phyloP scores from a whole-genome alignment of 2,329 filamentous ascomycete species.

The Didymella arachidicola region DNA sequence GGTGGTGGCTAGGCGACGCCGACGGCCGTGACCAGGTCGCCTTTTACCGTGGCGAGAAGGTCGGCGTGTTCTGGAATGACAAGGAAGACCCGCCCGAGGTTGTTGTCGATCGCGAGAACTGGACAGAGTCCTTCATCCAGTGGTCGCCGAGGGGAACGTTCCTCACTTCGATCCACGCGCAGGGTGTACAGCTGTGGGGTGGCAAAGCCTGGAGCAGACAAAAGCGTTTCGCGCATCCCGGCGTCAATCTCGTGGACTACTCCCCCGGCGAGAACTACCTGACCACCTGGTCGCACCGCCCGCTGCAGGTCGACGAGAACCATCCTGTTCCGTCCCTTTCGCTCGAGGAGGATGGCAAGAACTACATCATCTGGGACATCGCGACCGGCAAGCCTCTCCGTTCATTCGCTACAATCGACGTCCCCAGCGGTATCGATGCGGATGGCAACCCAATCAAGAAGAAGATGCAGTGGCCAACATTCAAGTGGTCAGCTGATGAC shows the following conservation, averaged over 20 bases:
- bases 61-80: constrained; percentile 98
- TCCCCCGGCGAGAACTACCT: constrained; percentile 92
- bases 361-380: constrained; percentile 99
- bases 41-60: constrained; percentile 90
- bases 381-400: constrained; percentile 87
- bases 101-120: constrained; percentile 90
- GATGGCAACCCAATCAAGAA: constrained; percentile 77
- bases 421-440: constrained; percentile 68
- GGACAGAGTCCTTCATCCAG: constrained; percentile 97
- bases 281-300: constrained; percentile 94
- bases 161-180: constrained; percentile 91
- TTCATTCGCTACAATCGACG: constrained; percentile 90
- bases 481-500: constrained; percentile 99
- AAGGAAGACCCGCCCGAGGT: constrained; percentile 88
- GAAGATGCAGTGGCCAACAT: constrained; percentile 97
- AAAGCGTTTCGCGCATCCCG: constrained; percentile 92
- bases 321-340: constrained; percentile 77
- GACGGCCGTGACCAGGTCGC: constrained; percentile 94
- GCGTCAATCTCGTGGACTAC: constrained; percentile 95
- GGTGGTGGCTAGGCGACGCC: constrained; percentile 89
- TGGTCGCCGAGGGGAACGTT: constrained; percentile 97
- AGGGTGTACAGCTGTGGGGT: constrained; percentile 97
- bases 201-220: constrained; percentile 88
- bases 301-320: constrained; percentile 90
- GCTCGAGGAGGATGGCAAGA: constrained; percentile 95